A percentile compares a stretch with the other conserved stretches of the same genome.
Conservation (phyloP, 305 asterid species). For the Fraxinus sp. region DNA sequence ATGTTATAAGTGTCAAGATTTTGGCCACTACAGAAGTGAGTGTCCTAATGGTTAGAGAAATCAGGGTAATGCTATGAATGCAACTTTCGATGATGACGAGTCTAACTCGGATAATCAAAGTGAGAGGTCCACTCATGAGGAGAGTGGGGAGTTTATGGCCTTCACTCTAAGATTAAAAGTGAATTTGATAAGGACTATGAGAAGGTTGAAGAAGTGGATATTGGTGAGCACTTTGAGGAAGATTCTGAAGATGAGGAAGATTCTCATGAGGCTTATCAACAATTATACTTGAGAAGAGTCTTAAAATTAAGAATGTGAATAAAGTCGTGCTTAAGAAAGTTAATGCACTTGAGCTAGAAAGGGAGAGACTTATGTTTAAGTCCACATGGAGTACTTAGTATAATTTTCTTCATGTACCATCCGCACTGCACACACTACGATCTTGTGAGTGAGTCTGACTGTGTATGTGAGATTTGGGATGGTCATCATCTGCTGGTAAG, state of each 20-base stretch:
- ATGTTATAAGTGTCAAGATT: background rate
- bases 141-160: background rate
- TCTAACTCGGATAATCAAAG: background rate
- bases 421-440: background rate
- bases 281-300: too few relatives aligned
- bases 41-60: background rate
- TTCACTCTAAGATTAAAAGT: background rate
- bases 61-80: background rate
- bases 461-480: background rate
- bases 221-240: background rate
- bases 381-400: too few relatives aligned
- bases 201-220: background rate
- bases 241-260: too few relatives aligned
- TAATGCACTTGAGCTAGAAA: background rate
- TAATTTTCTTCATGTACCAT: background rate
- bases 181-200: background rate
- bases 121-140: background rate
- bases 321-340: background rate
- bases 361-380: background rate
- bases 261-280: too few relatives aligned
- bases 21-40: background rate
- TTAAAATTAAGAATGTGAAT: too few relatives aligned
- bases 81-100: background rate
- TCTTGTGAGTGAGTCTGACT: background rate
- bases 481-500: background rate